Evolutionary conservation across 805 yeast species (phyloP), one percentile per base, ranked within the genome.

Genomic region (Cyberlindnera veronae): DNA sequence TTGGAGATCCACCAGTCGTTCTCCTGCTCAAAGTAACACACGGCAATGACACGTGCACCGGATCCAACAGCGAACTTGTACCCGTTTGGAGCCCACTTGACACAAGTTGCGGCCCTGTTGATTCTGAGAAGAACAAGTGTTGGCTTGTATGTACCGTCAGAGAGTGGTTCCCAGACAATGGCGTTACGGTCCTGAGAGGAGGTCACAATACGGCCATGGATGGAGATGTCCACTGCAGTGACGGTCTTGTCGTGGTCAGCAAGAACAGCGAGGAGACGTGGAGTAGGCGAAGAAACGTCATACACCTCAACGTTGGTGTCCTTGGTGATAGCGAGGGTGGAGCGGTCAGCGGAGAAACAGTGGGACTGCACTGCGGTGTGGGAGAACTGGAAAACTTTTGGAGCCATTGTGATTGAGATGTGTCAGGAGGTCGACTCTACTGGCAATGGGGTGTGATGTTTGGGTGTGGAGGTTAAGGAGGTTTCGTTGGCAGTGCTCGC

Each of bases 1-100:
- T 91, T 91, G 12, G 98, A 87, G 37, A 93, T 90, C 99, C 99
- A 93, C 99, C 99, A 93, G 62, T 93, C 96, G 62, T 91, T 93
- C 55, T 89, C 96, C 47, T 74, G 84, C 66, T 93, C 99, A 61
- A 84, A 93, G 67, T 90, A 93, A 69, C 99, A 93, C 36, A 93
- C 85, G 9, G 98, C 96, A 63, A 93, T 82, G 48, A 85, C 84
- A 45, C 98, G 72, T 32, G 96, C 97, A 34, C 96, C 88, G 3
- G 96, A 85, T 1, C 97, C 99, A 34, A 91, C 98, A 1, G 99
- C 99, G 65, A 93, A 93, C 68, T 93, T 93, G 58, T 68, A 68
- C n/a, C 96, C 98, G 52, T 76, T 78, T 16, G 98, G 97, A 9
- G 96, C 84, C 99, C 99, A 93, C 53, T 79, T 76, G 37, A 89